Evolutionary conservation across 2,329 filamentous ascomycete genomes (phyloP).

Genomic region (Ophiostoma himal-ulmi): DNA sequence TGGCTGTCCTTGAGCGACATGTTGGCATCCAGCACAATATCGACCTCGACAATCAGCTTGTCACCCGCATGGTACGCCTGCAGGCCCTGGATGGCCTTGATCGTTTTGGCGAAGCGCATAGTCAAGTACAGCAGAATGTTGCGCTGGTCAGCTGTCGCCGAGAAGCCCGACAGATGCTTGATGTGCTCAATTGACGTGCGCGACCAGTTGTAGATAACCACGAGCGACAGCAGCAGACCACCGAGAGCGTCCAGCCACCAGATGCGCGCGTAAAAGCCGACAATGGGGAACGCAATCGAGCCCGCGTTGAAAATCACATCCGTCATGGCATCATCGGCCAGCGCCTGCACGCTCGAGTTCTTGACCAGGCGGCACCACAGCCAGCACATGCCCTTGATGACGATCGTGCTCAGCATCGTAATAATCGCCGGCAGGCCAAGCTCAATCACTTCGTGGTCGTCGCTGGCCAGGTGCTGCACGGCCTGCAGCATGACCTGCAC

Average conservation of each 20-base stretch:
- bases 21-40: conserved; percentile 73
- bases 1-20: conserved; percentile 74
- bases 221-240: conserved; percentile 68
- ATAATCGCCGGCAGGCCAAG: conserved; percentile 65
- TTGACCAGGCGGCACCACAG: conserved; percentile 80
- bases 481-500: conserved; percentile 70
- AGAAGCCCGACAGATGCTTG: conserved; percentile 71
- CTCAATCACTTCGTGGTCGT: conserved; percentile 63
- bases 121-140: conserved; percentile 84
- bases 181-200: conserved; percentile 69
- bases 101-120: conserved; percentile 86
- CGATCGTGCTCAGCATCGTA: conserved; percentile 76
- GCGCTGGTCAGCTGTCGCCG: conserved; percentile 71
- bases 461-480: conserved; percentile 54
- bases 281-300: conserved; percentile 77
- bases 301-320: conserved; percentile 87
- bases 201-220: conserved; percentile 77
- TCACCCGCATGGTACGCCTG: conserved; percentile 82
- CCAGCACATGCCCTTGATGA: conserved; percentile 79
- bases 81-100: conserved; percentile 77
- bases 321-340: conserved; percentile 39
- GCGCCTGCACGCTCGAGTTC: conserved; percentile 78
- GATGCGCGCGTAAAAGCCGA: conserved; percentile 67
- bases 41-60: conserved; percentile 74
- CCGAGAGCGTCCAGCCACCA: conserved; percentile 84